Base-by-base conservation (phyloP, 139 green algal species). In the Tetraselmis striata region DNA sequence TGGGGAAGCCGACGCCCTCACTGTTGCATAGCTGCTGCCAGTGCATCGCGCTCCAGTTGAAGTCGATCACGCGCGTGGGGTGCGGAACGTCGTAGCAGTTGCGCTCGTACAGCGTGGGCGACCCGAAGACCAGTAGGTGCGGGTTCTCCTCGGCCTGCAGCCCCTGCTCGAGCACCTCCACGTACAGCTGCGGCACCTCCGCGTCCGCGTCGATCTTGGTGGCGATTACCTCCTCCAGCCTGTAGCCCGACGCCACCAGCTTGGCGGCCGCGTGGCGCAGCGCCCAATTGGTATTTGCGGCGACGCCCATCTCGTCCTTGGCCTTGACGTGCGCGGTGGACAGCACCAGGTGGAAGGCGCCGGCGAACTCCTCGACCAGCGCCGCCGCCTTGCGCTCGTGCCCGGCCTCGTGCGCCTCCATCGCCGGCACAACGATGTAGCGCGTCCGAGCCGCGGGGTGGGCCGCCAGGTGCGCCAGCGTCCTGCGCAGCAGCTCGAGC, bases 161-260 rank as follows among this genome's bases (percentile, higher is more conserved):
- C 45, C 45, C 45, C 45, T 67, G 45, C 45, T 67, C 45, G 11
- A 67, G 45, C 45, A 67, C 45, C 45, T 67, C 45, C 2, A 86
- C 67, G 28, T 86, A 83, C 31, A 76, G 29, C 67, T 30, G 31
- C 25, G 77, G 45, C 1, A 83, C 78, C 45, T 67, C 45, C 29
- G 83, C 80, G 82, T 85, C 85, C 31, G 86, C 86, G 32, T 89
- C 86, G 18, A 89, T 84, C 75, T 84, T 85, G 29, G 86, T 89
- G 31, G 87, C 28, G 80, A 87, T 82, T 76, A 80, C 26, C 28
- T 75, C 31, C 45, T 67, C 45, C 11, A 67, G 45, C 11, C 18
- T 67, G 45, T 67, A 67, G 11, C 45, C 45, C 18, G 11, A 25
- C 45, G 45, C 45, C 45, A 18, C 18, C 45, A 67, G 45, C 18